Evolutionary conservation across 345 rosid species (phyloP), one percentile per base, ranked within the genome.

Genomic region (Clarkia xantiana): DNA sequence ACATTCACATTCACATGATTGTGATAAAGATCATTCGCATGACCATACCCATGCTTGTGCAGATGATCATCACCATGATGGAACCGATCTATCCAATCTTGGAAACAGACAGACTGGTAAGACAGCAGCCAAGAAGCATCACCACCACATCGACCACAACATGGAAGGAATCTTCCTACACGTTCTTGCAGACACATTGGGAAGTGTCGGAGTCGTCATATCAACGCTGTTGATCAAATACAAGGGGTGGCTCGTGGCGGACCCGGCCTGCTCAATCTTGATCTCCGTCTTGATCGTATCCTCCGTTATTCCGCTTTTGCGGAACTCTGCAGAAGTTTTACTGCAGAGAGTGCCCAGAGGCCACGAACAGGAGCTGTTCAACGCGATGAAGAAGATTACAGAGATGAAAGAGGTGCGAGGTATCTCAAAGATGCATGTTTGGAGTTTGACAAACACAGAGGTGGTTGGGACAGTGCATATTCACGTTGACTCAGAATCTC

Each of bases 151-250:
- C 47, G 95, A 90, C 65, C 97, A 90, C 77, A 90, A 90, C 67
- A 86, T 90, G 97, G 97, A 90, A 73, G 97, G 97, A 42, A 90
- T 90, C 47, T 90, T 90, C 67, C 71, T 90, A 57, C 97, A 90
- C 58, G 91, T 90, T 56, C 67, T 86, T 57, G 97, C 97, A 43
- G 97, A 90, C 59, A 86, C 97, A 45, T 48, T 90, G 87, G 97
- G 97, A 63, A 90, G 97, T 64, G 84, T 86, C 56, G 97, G 97
- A 47, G 97, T 90, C 18, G 94, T 90, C 57, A 52, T 86, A 57
- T 90, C 95, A 3, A 90, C 97, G n/a, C 91, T 90, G 42, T 65
- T 90, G 57, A 86, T 86, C 47, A 79, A 90, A 67, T 90, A 90
- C 78, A 90, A 77, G 54, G 95, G 97, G n/a, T 90, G 97, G 97